Base-by-base conservation (phyloP, 2,329 filamentous ascomycete genomes). In the Fusarium sp. region DNA sequence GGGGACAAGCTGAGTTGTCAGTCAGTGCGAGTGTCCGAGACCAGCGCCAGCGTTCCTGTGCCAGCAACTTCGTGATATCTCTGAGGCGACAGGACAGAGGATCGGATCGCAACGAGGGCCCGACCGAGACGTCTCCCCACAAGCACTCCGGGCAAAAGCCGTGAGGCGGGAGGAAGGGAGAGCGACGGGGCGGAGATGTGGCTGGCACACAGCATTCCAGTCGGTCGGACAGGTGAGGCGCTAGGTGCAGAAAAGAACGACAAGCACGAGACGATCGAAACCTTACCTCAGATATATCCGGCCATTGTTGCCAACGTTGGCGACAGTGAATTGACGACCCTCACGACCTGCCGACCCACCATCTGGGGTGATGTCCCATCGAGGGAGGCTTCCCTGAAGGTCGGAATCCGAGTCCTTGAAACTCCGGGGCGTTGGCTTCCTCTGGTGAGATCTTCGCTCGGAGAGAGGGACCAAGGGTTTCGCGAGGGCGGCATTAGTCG, bases 241-340 rank as follows among this genome's bases (percentile, higher is more conserved):
- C 60, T 64, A 65, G 20, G 61, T 50, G 57, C 57, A 40, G 50
- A 31, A 27, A 47, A 54, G 50, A 58, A 47, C n/a, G 31, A 66
- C 25, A 62, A 70, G 36, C 59, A 67, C 36, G 38, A 38, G 57
- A 62, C 62, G 50, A 38, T 45, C 58, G 36, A 60, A 40, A 70
- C 66, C 66, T 63, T 90, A 95, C 93, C 93, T 93, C 75, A 96
- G 81, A 82, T 95, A 96, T 82, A 96, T 94, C 80, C 92, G 91
- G 42, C 94, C 94, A 83, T 95, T 95, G 80, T 95, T 94, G 27
- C 93, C 93, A 69, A 96, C 93, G 81, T 95, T 95, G 60, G 92
- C 91, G 64, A 96, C 94, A 3, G 93, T 91, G 80, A 96, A 95
- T 78, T 94, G 91, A 64, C 92, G 89, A 58, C 91, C 92, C 80